Evolutionary conservation across 1,284 basidiomycete species (phyloP).

Genomic region (Trichosporon coremiiforme): DNA sequence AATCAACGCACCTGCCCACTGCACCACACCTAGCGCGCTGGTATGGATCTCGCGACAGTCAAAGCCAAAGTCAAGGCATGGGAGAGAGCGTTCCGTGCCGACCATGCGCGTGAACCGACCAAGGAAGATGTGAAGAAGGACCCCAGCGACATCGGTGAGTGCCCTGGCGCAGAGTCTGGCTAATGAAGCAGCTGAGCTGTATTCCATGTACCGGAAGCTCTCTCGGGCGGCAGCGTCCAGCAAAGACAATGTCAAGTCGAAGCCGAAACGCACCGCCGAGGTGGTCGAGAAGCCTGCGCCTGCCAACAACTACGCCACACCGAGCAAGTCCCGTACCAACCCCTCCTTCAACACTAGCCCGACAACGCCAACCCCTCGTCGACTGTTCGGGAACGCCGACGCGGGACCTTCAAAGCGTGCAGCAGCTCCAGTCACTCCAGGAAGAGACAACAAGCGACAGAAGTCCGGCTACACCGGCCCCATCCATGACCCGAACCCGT

Average conservation of each 20-base stretch:
- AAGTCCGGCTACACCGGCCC: conserved; percentile 42
- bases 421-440: background rate
- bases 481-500: conserved; percentile 51
- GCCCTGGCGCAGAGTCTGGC: background rate
- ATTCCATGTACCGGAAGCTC: conserved; percentile 77
- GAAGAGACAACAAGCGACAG: conserved; percentile 4
- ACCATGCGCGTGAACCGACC: conserved; percentile 67
- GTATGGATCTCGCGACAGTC: conserved; percentile 57
- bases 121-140: conserved; percentile 75
- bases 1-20: background rate
- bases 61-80: conserved; percentile 77
- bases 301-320: background rate
- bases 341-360: background rate
- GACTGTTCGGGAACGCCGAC: background rate
- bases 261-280: background rate
- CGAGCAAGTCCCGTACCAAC: background rate
- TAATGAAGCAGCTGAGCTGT: conserved; percentile 67
- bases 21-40: too few relatives aligned
- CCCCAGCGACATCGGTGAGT: conserved; percentile 67
- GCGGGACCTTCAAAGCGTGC: background rate
- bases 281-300: background rate
- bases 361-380: conserved; percentile 14
- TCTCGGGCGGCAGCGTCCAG: conserved; percentile 59
- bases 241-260: background rate
- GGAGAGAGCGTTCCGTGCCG: conserved; percentile 72